Evolutionary conservation across 1,139 yeast genomes (phyloP), one percentile per base, ranked within the genome.

Genomic region (Suhomyces atakaporum): DNA sequence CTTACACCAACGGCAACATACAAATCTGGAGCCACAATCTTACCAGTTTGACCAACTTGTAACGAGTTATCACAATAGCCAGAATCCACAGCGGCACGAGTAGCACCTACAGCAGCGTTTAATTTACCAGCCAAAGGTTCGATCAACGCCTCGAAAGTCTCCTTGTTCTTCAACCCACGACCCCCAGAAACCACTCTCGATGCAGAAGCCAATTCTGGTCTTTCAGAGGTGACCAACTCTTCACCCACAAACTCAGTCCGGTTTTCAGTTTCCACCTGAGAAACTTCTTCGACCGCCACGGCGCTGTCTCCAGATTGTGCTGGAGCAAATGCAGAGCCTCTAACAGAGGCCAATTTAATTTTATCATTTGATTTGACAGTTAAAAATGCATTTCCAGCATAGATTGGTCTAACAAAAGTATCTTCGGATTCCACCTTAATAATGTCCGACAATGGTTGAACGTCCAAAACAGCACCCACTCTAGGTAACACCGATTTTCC

Each of bases 31-130:
- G 98, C 97, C 33, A 92, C 95, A 38, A 90, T 90, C 61, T 92
- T 92, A 54, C 98, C 98, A 9, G 98, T 92, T 68, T 92, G 98
- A 37, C 98, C 98, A 43, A 92, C 92, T 67, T 92, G 98, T 50
- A 92, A 75, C n/a, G 97, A 89, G 66, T 92, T 92, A 59, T 92
- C 97, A 56, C 96, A 90, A 61, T 79, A 89, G 0, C 97, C 97
- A 31, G 95, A 77, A 62, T 92, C 98, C 19, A 92, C 98, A 13
- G 97, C 97, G 12, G 97, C 98, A 62, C 98, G 82, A 6, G 96
- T 88, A 8, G 98, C 98, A 55, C 98, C 98, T 33, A 92, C 85
- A 34, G 96, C 97, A 2, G 97, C 98, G 40, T 81, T 79, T 43
- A 92, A 68, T 44, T 86, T 77, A 39, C 79, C 80, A 9, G 98